Evolutionary conservation across 192 early-diverging fungal species (phyloP).

Genomic region (Dissophora globulifera): DNA sequence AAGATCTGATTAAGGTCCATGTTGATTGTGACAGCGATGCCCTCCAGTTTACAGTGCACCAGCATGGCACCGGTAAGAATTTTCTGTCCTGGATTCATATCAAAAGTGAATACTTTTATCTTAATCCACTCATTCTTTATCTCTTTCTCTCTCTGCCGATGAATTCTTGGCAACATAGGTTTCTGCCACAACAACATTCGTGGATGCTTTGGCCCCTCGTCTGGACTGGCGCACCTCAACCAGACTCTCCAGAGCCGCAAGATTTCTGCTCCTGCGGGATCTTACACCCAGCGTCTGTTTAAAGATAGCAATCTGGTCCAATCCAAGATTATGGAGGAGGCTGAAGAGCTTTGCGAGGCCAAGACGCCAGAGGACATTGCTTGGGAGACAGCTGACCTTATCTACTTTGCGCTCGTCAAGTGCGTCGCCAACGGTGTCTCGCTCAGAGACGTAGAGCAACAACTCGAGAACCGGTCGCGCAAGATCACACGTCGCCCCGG

Average conservation of each 20-base stretch:
- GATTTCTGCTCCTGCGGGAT: constrained; percentile 81
- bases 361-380: constrained; percentile 80
- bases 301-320: constrained; percentile 80
- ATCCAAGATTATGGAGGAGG: constrained; percentile 97
- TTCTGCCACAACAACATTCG: constrained; percentile 95
- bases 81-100: no score
- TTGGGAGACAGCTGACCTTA: constrained; percentile 94
- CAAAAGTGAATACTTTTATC: no score
- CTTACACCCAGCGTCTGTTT: constrained; percentile 92
- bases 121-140: no score
- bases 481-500: constrained; percentile 91
- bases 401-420: constrained; percentile 95
- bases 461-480: constrained; percentile 83
- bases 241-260: constrained; percentile 76
- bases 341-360: constrained; percentile 90
- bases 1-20: constrained; percentile 79
- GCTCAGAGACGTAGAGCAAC: constrained; percentile 87
- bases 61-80: constrained; percentile 84
- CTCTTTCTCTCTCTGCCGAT: no score
- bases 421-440: constrained; percentile 84
- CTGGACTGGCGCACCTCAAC: constrained; percentile 80
- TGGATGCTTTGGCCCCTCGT: constrained; percentile 89
- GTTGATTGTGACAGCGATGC: constrained; percentile 94
- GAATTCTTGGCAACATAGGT: no score
- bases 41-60: constrained; percentile 86